phyloP scores from a whole-genome alignment of 2,329 filamentous ascomycete genomes.

The Aspergillus sojae region DNA sequence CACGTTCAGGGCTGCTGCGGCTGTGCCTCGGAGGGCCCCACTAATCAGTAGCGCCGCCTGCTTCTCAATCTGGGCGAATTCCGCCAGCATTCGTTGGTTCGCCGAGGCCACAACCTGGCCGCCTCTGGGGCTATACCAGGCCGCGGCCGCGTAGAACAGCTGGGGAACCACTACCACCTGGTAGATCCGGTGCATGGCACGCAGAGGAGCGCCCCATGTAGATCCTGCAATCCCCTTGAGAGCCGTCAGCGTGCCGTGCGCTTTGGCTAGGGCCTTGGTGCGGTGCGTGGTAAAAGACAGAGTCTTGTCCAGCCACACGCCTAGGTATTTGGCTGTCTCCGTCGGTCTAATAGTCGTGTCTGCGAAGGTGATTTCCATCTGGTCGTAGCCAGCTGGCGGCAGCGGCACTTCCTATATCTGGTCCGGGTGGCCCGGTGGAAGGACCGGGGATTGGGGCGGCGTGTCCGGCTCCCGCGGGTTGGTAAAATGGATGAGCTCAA shows the following conservation, averaged over 20 bases:
- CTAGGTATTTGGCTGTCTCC: slow-evolving; percentile 12
- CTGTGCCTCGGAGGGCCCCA: slow-evolving; percentile 15
- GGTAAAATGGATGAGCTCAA: slow-evolving; percentile 14
- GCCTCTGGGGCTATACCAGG: not conserved
- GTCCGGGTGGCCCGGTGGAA: not conserved
- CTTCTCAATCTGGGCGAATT: slow-evolving; percentile 15
- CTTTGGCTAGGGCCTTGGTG: slow-evolving; percentile 8
- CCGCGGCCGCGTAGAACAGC: slow-evolving; percentile 13
- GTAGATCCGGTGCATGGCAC: slow-evolving; percentile 26
- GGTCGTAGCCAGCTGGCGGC: not conserved
- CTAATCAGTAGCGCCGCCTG: slow-evolving; percentile 16
- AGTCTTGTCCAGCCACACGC: slow-evolving; percentile 14
- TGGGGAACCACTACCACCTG: slow-evolving; percentile 30
- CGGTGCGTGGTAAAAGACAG: slow-evolving; percentile 11
- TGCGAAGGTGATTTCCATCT: not conserved
- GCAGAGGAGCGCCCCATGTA: slow-evolving; percentile 11
- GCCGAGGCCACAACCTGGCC: not conserved
- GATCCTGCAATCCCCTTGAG: slow-evolving; percentile 12
- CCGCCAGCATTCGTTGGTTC: not conserved
- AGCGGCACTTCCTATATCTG: not conserved
- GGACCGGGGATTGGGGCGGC: too few relatives aligned
- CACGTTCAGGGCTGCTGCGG: slow-evolving; percentile 9
- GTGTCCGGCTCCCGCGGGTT: not conserved
- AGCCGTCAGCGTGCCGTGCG: slow-evolving; percentile 3
- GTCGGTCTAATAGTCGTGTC: not conserved